These are phyloP conservation scores for Phytophthora cactorum DNA, from an alignment of 352 stramenopile species.

Conservation along the genomic window DNA sequence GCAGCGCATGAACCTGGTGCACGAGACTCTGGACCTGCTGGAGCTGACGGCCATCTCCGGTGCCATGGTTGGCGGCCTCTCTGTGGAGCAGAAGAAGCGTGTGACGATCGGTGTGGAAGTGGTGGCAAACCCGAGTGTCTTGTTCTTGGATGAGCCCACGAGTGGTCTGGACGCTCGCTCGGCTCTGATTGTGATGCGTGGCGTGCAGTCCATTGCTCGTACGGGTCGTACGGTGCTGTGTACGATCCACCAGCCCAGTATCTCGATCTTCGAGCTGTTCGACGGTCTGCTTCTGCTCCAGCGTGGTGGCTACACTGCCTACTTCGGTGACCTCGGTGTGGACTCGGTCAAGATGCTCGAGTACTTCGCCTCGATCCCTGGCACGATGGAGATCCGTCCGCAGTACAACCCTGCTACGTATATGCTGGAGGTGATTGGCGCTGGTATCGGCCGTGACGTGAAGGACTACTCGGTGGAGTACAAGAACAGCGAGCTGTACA, in stretches of 20 bases:
- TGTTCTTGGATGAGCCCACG: constrained; percentile 95
- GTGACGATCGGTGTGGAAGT: constrained; percentile 93
- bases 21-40: constrained; percentile 59
- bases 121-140: constrained; percentile 90
- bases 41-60: constrained; percentile 37
- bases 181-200: constrained; percentile 88
- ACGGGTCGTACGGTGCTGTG: constrained; percentile 90
- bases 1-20: constrained; percentile 52
- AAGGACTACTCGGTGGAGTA: constrained; percentile 26
- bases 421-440: constrained; percentile 19
- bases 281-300: constrained; percentile 90
- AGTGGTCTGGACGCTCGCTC: constrained; percentile 89
- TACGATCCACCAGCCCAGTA: constrained; percentile 66
- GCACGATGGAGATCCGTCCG: constrained; percentile 41
- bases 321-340: constrained; percentile 89
- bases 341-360: constrained; percentile 83
- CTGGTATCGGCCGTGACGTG: constrained; percentile 21
- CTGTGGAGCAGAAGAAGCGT: constrained; percentile 93
- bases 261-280: constrained; percentile 93
- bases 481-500: constrained; percentile 19
- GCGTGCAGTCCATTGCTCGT: constrained; percentile 81
- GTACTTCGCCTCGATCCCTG: constrained; percentile 88
- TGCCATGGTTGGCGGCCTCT: constrained; percentile 46
- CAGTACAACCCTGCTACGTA: constrained; percentile 29
- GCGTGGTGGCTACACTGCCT: constrained; percentile 60